Conservation (phyloP, 495 filamentous ascomycete species). For the Xylaria nigripes region DNA sequence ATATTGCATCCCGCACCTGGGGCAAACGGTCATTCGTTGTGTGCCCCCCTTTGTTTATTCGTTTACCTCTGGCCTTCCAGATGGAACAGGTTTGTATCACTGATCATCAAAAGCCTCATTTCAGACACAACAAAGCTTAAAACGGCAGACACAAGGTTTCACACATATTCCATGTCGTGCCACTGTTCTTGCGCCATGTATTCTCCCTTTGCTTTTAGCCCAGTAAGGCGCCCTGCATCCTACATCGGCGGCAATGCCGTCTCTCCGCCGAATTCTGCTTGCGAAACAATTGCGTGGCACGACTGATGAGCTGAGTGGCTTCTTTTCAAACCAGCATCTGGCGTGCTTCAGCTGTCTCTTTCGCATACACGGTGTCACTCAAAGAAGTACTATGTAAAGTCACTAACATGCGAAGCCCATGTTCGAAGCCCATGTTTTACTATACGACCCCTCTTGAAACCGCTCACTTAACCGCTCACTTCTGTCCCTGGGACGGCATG, state of each 20-base stretch:
- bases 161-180: background rate
- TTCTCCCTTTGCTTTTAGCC: background rate
- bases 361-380: background rate
- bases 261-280: background rate
- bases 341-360: background rate
- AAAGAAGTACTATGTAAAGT: background rate
- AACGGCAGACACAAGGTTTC: background rate
- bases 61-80: too few species aligned
- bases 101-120: background rate
- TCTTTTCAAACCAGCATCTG: background rate
- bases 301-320: background rate
- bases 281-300: background rate
- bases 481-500: background rate
- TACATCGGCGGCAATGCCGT: background rate
- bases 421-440: too few species aligned
- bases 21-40: too few species aligned
- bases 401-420: background rate
- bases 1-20: too few species aligned
- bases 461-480: background rate
- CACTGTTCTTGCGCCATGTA: background rate
- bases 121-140: background rate
- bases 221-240: background rate
- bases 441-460: background rate
- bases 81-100: background rate
- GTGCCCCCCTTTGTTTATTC: too few species aligned